These are phyloP conservation scores for Xylaria sp. DNA, from an alignment of 2,329 filamentous ascomycete genomes.

Conservation along the genomic window DNA sequence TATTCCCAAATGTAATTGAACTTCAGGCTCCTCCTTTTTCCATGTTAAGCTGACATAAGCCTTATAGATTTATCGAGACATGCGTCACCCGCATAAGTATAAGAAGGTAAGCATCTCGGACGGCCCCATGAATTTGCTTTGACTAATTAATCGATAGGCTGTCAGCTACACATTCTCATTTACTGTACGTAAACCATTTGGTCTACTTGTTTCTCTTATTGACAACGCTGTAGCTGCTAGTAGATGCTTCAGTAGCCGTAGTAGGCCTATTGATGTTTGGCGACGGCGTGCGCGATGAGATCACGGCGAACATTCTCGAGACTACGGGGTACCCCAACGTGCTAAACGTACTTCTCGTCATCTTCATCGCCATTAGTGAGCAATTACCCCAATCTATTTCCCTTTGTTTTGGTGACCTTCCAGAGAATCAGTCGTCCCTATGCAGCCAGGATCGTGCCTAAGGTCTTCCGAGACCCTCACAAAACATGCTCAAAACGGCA, in stretches of 20 bases:
- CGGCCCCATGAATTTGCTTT: background rate
- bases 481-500: background rate
- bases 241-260: slow-evolving; percentile 82
- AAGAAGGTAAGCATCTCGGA: slow-evolving; percentile 33
- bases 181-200: slow-evolving; percentile 60
- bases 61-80: slow-evolving; percentile 63
- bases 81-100: slow-evolving; percentile 82
- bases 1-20: slow-evolving; percentile 75
- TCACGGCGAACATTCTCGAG: slow-evolving; percentile 86
- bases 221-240: slow-evolving; percentile 61
- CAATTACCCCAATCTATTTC: too few relatives aligned
- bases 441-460: too few relatives aligned
- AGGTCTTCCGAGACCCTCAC: too few relatives aligned
- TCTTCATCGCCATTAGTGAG: slow-evolving; percentile 68
- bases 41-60: slow-evolving; percentile 19
- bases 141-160: slow-evolving; percentile 53
- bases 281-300: slow-evolving; percentile 82
- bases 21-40: background rate
- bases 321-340: slow-evolving; percentile 74
- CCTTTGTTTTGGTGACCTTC: too few relatives aligned
- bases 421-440: too few relatives aligned
- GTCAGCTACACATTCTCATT: slow-evolving; percentile 84
- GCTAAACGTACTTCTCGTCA: slow-evolving; percentile 78
- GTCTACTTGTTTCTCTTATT: background rate
- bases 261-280: slow-evolving; percentile 95